Conservation (phyloP, 768 basidiomycete species). For the Lactarius psammicola region DNA sequence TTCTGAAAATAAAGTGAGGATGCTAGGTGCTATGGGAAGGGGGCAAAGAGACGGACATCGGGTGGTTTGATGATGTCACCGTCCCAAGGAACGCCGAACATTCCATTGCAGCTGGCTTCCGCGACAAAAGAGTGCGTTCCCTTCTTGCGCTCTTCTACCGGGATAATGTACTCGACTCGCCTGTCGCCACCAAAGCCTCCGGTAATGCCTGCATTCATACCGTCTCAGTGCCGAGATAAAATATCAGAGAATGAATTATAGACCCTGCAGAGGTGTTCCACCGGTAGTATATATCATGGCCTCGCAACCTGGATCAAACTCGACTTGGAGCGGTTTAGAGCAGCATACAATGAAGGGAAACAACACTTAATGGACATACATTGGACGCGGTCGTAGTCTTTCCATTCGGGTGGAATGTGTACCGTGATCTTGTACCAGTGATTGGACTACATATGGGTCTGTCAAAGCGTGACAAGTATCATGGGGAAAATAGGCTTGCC, state of each 20-base stretch:
- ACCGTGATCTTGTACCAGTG: slow-evolving; percentile 95
- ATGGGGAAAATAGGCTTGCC: slow-evolving; percentile 12
- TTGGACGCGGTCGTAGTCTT: slow-evolving; percentile 84
- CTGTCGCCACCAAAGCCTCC: slow-evolving; percentile 85
- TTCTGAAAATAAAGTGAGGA: slow-evolving; percentile 42
- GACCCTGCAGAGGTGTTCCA: slow-evolving; percentile 35
- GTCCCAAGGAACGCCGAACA: slow-evolving; percentile 87
- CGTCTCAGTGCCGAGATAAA: not conserved
- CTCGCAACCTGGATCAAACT: slow-evolving; percentile 95
- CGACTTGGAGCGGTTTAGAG: slow-evolving; percentile 51
- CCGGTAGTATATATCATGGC: slow-evolving; percentile 84
- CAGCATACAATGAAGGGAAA: not conserved
- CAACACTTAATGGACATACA: slow-evolving; percentile 44
- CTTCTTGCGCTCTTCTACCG: slow-evolving; percentile 57
- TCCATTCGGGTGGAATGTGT: slow-evolving; percentile 73
- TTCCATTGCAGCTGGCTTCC: slow-evolving; percentile 87
- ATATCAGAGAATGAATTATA: not conserved
- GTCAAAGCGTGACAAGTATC: slow-evolving; percentile 6
- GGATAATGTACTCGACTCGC: slow-evolving; percentile 93
- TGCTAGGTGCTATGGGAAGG: not conserved
- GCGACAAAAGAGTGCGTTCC: slow-evolving; percentile 66
- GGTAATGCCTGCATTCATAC: slow-evolving; percentile 68
- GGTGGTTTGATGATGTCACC: slow-evolving; percentile 84
- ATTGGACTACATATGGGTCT: slow-evolving; percentile 60
- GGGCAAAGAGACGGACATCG: slow-evolving; percentile 51